Conservation (phyloP, 2,329 filamentous ascomycete species). For the Verticillium longisporum region DNA sequence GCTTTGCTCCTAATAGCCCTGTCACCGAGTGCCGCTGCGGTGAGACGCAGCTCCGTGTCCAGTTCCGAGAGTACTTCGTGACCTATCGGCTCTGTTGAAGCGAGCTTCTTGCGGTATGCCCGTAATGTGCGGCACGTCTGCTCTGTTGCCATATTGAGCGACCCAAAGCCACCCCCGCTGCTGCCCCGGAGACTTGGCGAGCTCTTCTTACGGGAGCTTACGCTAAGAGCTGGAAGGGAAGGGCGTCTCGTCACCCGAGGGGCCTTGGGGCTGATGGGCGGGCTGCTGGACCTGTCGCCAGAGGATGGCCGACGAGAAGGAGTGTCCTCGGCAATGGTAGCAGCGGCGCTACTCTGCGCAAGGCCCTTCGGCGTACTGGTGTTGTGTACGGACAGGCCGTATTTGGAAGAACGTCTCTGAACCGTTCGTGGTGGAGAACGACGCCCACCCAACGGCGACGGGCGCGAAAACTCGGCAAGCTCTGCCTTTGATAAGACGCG, state of each 20-base stretch:
- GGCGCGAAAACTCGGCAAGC: conserved; percentile 68
- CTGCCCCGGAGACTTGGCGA: conserved; percentile 34
- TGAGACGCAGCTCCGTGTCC: conserved; percentile 58
- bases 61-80: conserved; percentile 54
- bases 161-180: conserved; percentile 34
- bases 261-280: conserved; percentile 42
- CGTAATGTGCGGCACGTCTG: conserved; percentile 56
- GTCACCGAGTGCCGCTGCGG: conserved; percentile 53
- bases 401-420: conserved; percentile 47
- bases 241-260: conserved; percentile 38
- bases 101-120: conserved; percentile 56
- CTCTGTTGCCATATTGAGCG: conserved; percentile 56
- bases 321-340: conserved; percentile 34
- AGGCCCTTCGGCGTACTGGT: conserved; percentile 28
- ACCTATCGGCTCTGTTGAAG: conserved; percentile 48
- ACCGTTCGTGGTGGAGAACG: conserved; percentile 50
- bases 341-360: conserved; percentile 33
- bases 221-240: conserved; percentile 44
- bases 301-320: conserved; percentile 41
- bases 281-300: conserved; percentile 37
- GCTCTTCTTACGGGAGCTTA: conserved; percentile 40
- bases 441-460: conserved; percentile 37
- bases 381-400: conserved; percentile 30
- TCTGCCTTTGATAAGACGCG: conserved; percentile 84
- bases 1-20: conserved; percentile 45